Evolutionary conservation across 129 eudicot species (phyloP), one percentile per base, ranked within the genome.

Genomic region (Centaurea solstitialis): DNA sequence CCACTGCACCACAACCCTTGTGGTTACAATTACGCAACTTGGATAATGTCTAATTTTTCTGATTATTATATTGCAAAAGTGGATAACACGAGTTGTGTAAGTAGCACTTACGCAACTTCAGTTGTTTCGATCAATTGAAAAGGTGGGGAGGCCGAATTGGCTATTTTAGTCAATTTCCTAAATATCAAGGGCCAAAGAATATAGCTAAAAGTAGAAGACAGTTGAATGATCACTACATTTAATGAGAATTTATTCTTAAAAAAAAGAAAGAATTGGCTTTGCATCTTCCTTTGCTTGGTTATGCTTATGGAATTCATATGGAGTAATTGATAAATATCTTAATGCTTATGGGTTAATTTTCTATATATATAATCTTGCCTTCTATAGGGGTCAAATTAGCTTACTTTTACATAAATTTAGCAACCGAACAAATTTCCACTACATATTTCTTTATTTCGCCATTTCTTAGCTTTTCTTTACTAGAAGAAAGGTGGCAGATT

Each of bases 261-360:
- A 69, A 45, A 75, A 75, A 69, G 75, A 81, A 68, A 38, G 35
- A 75, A 47, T 47, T 75, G 70, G 4, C 76, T 81, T 68, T 68
- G 85, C 85, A 81, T 75, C 80, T 72, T n/a, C 24, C 76, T 69
- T 80, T 61, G 62, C 66, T 35, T 74, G 70, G 38, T 81, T 81
- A 81, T 81, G 76, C 85, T 66, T 18, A 66, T 64, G 50, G 80
- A 74, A 81, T 57, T 50, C 61, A 35, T 33, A 81, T 2, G 40
- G 20, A 70, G 70, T 37, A 68, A 57, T 22, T 47, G 13, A 70
- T 0, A 66, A 26, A 26, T 26, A 26, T 26, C 30, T 26, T 26
- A 26, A 74, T 68, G 80, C 50, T 45, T 68, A 53, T 74, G 5
- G 15, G 45, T 62, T 76, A 35, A 35, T 33, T 66, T 41, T 62